Percentiles rank a stretch among this genome's conserved stretches.
Evolutionary conservation across 331 rosid genomes (phyloP).

Genomic region (Quercus tomentella): DNA sequence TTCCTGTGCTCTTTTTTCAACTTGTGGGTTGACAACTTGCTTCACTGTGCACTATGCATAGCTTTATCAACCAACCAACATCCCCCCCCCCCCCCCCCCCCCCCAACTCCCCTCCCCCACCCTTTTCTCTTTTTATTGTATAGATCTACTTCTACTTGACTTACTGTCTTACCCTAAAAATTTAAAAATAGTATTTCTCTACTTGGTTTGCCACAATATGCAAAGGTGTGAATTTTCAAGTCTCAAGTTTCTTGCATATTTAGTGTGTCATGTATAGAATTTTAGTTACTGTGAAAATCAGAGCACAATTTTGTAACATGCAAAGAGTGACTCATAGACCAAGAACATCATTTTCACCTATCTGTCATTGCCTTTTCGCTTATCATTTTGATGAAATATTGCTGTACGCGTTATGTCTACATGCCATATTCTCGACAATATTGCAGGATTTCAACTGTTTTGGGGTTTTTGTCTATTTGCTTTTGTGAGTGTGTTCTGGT

Average conservation of each 20-base stretch:
- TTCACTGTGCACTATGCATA: neutral
- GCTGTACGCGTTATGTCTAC: neutral
- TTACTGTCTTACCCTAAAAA: too few relatives aligned
- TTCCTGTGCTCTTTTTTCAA: conserved; percentile 10
- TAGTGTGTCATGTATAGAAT: neutral
- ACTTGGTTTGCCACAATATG: neutral
- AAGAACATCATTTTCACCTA: neutral
- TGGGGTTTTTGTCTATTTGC: too few relatives aligned
- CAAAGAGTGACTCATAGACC: neutral
- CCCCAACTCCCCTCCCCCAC: too few relatives aligned
- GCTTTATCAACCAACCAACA: too few relatives aligned
- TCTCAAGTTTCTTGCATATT: neutral
- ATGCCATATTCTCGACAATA: neutral
- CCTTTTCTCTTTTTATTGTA: neutral
- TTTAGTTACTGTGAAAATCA: neutral
- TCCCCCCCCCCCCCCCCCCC: too few relatives aligned
- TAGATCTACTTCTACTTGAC: too few relatives aligned
- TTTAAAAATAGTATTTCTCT: neutral
- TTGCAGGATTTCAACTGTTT: too few relatives aligned
- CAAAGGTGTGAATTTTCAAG: neutral
- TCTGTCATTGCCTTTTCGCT: neutral
- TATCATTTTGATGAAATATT: neutral
- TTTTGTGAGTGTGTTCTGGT: too few relatives aligned
- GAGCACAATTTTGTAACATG: neutral
- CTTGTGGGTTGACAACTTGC: neutral